Conservation (phyloP, 257 asterid species). For the Salvia rosmarinus region DNA sequence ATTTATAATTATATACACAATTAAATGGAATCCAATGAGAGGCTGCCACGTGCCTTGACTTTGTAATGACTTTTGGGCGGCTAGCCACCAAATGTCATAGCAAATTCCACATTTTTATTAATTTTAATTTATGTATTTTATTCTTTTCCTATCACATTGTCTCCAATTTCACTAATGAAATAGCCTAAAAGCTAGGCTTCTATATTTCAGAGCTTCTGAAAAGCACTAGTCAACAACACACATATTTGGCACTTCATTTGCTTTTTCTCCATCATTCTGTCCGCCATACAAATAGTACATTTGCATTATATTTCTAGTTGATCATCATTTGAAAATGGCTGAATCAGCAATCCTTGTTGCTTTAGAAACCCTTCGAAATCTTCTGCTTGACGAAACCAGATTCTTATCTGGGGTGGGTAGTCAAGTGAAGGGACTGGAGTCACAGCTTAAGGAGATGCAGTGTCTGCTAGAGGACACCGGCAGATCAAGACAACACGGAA, state of each 20-base stretch:
- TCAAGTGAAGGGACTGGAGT: conserved; percentile 17
- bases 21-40: no score
- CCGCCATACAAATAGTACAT: neutral
- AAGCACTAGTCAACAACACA: no score
- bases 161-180: no score
- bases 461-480: conserved; percentile 20
- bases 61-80: no score
- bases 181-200: no score
- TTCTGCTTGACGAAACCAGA: conserved; percentile 22
- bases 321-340: neutral
- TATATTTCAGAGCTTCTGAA: no score
- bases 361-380: conserved; percentile 22
- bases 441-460: conserved; percentile 3
- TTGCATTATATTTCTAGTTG: neutral
- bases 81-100: no score
- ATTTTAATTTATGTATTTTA: no score
- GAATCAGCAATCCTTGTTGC: conserved; percentile 8
- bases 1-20: no score
- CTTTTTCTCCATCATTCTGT: neutral
- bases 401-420: conserved; percentile 26
- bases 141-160: no score
- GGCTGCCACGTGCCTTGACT: no score
- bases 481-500: neutral
- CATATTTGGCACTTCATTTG: neutral
- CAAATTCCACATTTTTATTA: no score